Base-by-base conservation (phyloP, 73 alveolate genomes). In the Paramecium caudatum region DNA sequence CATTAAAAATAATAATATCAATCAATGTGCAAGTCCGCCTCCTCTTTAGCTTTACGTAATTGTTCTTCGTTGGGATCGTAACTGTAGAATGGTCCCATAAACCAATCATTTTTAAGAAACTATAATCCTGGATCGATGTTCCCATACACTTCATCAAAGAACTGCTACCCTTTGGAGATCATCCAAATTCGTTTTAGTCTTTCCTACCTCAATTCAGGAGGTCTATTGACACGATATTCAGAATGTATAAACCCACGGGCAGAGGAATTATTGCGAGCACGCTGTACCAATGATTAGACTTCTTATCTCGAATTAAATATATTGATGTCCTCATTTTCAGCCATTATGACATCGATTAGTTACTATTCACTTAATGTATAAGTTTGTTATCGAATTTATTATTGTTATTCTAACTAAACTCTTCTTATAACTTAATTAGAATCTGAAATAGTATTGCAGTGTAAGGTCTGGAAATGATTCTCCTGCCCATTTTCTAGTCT, bases 31-130 rank as follows among this genome's bases (percentile, higher is more conserved):
- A 55, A 55, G 30, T 55, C 80, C 9, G 46, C 10, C 13, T 55
- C 30, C 30, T 55, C 80, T 1, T 55, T 27, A 55, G 23, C 30
- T 49, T 49, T 23, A 23, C 80, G 4, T 55, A 55, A 55, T 55
- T 27, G 13, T 55, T 55, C 46, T 55, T 55, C 80, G 48, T 85
- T 85, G 2, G 47, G 36, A 63, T 85, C 92, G 46, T 85, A 85
- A 61, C 92, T 85, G 17, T 85, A 85, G 43, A 85, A 85, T 4
- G 92, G 92, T 9, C 85, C 82, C 92, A 62, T 37, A 85, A 63
- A 63, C 68, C 92, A 85, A 43, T 85, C 88, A 62, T 85, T 62
- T 30, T 37, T 30, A 4, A 69, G 63, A 36, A 85, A 85, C 46
- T 85, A 41, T 15, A 30, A 13, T 3, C 90, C 92, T 16, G 49